These are phyloP conservation scores for Beauveria bassiana DNA, from an alignment of 2,329 filamentous ascomycete species.

Conservation along the genomic window DNA sequence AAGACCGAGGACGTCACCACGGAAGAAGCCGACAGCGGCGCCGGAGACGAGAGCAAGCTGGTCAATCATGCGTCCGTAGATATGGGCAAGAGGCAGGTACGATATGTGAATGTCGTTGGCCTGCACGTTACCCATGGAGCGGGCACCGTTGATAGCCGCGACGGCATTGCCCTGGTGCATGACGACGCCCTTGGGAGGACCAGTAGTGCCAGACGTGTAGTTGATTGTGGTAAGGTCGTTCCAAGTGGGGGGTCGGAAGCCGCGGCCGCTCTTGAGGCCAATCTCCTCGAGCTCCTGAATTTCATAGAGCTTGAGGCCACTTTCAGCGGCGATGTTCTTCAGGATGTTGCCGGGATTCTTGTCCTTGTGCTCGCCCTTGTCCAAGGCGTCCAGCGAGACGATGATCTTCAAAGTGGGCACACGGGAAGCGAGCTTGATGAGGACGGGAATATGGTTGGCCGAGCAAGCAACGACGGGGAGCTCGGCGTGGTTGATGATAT, in stretches of 20 bases:
- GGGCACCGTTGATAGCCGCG: constrained; percentile 58
- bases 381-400: constrained; percentile 75
- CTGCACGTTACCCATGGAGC: constrained; percentile 46
- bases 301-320: constrained; percentile 71
- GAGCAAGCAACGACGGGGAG: constrained; percentile 70
- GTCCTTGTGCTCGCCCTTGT: constrained; percentile 67
- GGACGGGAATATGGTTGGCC: constrained; percentile 69
- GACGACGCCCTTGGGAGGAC: constrained; percentile 48
- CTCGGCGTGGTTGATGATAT: constrained; percentile 86
- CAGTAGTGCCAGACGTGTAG: constrained; percentile 53
- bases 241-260: constrained; percentile 64
- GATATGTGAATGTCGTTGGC: constrained; percentile 62
- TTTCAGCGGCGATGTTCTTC: constrained; percentile 63
- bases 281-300: constrained; percentile 76
- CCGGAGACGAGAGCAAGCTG: constrained; percentile 68
- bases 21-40: constrained; percentile 83
- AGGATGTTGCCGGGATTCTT: constrained; percentile 74
- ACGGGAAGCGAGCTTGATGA: constrained; percentile 72
- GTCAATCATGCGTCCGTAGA: constrained; percentile 81
- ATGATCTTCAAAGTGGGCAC: constrained; percentile 80
- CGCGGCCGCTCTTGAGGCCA: constrained; percentile 61
- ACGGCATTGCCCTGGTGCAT: constrained; percentile 71
- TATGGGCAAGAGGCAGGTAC: constrained; percentile 90
- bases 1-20: constrained; percentile 78
- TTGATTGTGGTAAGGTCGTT: constrained; percentile 84